These are phyloP conservation scores for Isochrysis galbana DNA, from an alignment of 78 protist species.

Conservation along the genomic window DNA sequence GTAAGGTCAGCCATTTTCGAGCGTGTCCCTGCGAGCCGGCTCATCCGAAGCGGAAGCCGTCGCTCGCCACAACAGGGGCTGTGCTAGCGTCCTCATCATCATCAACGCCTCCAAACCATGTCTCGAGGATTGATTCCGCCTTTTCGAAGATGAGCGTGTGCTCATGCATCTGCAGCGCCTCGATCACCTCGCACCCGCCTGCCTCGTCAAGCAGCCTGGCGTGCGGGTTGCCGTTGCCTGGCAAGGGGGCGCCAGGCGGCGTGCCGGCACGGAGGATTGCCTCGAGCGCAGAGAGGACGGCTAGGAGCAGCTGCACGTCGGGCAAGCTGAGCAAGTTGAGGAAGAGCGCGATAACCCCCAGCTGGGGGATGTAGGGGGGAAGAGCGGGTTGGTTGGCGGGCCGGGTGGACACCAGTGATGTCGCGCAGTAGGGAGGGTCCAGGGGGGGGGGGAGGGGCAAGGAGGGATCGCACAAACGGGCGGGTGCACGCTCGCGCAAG, in stretches of 20 bases:
- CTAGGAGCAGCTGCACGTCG: neutral
- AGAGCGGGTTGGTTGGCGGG: too few relatives aligned
- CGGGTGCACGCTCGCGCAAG: too few relatives aligned
- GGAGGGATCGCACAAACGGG: too few relatives aligned
- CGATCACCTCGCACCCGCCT: conserved; percentile 79
- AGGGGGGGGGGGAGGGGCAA: neutral
- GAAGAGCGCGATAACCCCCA: neutral
- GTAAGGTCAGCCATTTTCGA: too few relatives aligned
- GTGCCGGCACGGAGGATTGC: neutral
- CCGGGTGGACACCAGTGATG: too few relatives aligned
- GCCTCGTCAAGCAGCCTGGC: conserved; percentile 73
- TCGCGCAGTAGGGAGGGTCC: too few relatives aligned
- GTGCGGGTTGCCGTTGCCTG: conserved; percentile 29
- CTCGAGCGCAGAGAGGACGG: neutral
- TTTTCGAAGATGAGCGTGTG: conserved; percentile 75
- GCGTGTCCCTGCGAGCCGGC: too few relatives aligned
- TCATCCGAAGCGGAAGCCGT: neutral
- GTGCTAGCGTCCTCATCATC: neutral
- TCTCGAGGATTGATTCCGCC: conserved; percentile 70
- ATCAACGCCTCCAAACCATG: conserved; percentile 68
- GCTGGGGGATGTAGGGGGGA: neutral
- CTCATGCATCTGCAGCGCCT: conserved; percentile 82
- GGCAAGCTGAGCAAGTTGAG: neutral
- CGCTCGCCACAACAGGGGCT: neutral
- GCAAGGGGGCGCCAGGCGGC: too few relatives aligned